Percentiles rank a stretch among this genome's conserved stretches.
phyloP scores from a whole-genome alignment of 2,329 filamentous ascomycete genomes.

The Fusarium compactum region DNA sequence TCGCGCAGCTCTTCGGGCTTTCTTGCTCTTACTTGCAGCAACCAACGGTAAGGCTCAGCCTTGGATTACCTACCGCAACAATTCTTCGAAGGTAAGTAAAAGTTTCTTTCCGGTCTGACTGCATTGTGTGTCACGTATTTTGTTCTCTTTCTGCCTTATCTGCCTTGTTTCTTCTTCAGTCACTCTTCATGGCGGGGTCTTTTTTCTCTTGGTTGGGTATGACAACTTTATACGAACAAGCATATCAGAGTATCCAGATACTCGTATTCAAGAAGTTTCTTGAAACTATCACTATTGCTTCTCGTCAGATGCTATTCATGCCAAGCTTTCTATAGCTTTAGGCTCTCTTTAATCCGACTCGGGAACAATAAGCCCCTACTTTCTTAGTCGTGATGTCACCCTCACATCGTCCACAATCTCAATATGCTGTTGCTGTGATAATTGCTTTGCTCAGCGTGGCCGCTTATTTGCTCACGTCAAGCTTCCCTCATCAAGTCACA shows the following conservation, averaged over 20 bases:
- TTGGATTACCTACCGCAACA: conserved; percentile 35
- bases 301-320: background rate
- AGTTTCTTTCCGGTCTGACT: conserved; percentile 39
- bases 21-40: conserved; percentile 42
- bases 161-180: conserved; percentile 18
- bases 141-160: conserved; percentile 34
- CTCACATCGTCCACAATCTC: background rate
- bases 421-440: conserved; percentile 35
- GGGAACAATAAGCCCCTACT: conserved; percentile 10
- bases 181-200: conserved; percentile 32
- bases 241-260: conserved; percentile 21
- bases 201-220: conserved; percentile 21
- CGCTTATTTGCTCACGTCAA: conserved; percentile 18
- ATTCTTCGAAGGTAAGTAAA: conserved; percentile 45
- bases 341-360: background rate
- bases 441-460: conserved; percentile 43
- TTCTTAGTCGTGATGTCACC: conserved; percentile 28
- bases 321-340: conserved; percentile 6
- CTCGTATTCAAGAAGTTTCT: background rate
- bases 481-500: background rate
- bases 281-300: background rate
- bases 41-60: conserved; percentile 23
- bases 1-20: conserved; percentile 23
- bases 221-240: conserved; percentile 28
- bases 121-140: conserved; percentile 25